Evolutionary conservation across 2,329 filamentous ascomycete genomes (phyloP).

Genomic region (Colletotrichum sp.): DNA sequence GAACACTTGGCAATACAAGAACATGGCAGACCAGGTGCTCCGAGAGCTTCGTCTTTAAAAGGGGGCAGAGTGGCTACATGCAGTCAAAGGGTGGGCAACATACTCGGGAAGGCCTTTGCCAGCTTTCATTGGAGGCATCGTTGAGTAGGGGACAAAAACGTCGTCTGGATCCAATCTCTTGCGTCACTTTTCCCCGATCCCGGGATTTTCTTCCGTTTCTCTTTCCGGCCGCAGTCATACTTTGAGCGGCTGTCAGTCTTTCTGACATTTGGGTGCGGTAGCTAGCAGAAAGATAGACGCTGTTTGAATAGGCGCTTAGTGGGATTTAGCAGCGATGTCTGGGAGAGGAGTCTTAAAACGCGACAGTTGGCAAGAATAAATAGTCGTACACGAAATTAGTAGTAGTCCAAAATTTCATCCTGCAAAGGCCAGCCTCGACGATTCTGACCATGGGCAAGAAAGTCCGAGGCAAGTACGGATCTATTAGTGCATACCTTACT

Average conservation of each 20-base stretch:
- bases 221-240: neutral
- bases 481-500: neutral
- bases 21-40: conserved; percentile 95
- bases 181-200: neutral
- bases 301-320: neutral
- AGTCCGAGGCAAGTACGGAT: neutral
- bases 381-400: neutral
- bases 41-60: conserved; percentile 79
- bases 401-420: neutral
- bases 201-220: neutral
- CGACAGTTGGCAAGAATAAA: neutral
- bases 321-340: neutral
- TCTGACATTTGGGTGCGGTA: neutral
- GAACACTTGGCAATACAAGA: conserved; percentile 98
- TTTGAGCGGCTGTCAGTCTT: neutral
- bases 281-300: neutral
- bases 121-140: neutral
- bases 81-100: neutral
- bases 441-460: neutral
- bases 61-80: neutral
- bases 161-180: neutral
- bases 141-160: neutral
- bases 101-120: neutral
- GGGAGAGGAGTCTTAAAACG: neutral
- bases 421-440: neutral